A percentile compares a stretch with the other conserved stretches of the same genome.
Conservation (phyloP, 345 rosid genomes). For the Aquilaria sinensis region DNA sequence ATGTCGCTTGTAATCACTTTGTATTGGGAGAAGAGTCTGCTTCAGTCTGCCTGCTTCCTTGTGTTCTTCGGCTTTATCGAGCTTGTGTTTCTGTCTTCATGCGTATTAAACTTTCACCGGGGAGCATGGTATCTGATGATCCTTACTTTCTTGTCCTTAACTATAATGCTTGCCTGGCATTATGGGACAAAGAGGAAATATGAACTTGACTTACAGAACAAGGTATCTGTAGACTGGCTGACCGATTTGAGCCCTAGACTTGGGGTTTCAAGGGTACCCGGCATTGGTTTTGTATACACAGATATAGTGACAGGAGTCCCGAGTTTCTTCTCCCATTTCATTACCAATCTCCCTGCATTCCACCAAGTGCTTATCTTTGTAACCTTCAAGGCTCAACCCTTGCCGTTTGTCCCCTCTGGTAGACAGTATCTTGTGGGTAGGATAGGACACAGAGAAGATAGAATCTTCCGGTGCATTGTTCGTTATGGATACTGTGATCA, state of each 20-base stretch:
- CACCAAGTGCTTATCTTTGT: conserved; percentile 58
- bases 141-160: conserved; percentile 27
- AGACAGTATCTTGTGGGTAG: conserved; percentile 42
- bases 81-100: conserved; percentile 35
- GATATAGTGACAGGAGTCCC: conserved; percentile 53
- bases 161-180: conserved; percentile 51
- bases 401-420: conserved; percentile 31
- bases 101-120: conserved; percentile 33
- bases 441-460: conserved; percentile 36
- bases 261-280: conserved; percentile 53
- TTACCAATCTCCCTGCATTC: conserved; percentile 53
- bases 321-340: conserved; percentile 55
- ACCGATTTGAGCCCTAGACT: conserved; percentile 38
- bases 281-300: conserved; percentile 48
- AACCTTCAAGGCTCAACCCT: conserved; percentile 52
- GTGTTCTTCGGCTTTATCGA: conserved; percentile 42
- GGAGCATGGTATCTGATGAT: conserved; percentile 52
- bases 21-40: conserved; percentile 43
- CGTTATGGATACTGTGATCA: conserved; percentile 49
- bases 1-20: conserved; percentile 56
- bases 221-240: conserved; percentile 54
- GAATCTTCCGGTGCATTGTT: conserved; percentile 49
- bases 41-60: conserved; percentile 35
- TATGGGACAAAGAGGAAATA: conserved; percentile 56
- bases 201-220: conserved; percentile 48